A percentile compares a stretch with the other conserved stretches of the same genome.
Evolutionary conservation across 345 rosid species (phyloP).

Genomic region (Lepidium aucheri): DNA sequence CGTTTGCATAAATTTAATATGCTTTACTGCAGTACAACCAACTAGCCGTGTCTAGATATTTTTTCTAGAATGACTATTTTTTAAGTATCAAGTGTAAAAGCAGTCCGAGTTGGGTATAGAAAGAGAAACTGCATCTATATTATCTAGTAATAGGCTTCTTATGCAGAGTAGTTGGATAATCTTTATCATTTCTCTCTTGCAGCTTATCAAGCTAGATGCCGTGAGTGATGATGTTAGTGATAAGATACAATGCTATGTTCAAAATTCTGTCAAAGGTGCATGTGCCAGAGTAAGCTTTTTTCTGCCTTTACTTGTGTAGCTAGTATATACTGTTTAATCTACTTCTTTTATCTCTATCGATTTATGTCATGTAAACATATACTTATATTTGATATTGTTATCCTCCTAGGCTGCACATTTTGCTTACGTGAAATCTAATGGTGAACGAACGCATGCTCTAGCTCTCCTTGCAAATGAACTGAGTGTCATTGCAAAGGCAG

Average conservation of each 20-base stretch:
- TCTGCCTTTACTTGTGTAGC: conserved; percentile 2
- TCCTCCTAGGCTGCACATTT: conserved; percentile 48
- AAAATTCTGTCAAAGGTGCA: conserved; percentile 63
- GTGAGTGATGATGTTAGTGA: conserved; percentile 34
- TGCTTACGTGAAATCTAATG: conserved; percentile 47
- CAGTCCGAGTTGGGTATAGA: conserved; percentile 1
- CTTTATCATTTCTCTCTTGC: conserved; percentile 17
- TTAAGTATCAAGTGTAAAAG: neutral
- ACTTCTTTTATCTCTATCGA: neutral
- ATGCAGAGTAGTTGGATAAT: conserved; percentile 5
- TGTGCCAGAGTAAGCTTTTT: conserved; percentile 51
- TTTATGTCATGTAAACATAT: neutral
- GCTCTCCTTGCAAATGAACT: conserved; percentile 82
- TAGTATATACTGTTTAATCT: neutral
- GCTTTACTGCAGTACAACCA: neutral
- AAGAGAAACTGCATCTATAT: neutral
- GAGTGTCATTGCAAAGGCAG: conserved; percentile 61
- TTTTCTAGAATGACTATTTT: neutral
- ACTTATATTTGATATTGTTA: conserved; percentile 2
- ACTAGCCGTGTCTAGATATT: neutral
- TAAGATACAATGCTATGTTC: conserved; percentile 54
- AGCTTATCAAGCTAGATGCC: conserved; percentile 45
- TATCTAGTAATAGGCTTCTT: neutral
- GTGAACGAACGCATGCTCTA: conserved; percentile 55
- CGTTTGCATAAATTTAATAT: neutral